Conservation (phyloP, 257 asterid species). For the Striga asiatica region DNA sequence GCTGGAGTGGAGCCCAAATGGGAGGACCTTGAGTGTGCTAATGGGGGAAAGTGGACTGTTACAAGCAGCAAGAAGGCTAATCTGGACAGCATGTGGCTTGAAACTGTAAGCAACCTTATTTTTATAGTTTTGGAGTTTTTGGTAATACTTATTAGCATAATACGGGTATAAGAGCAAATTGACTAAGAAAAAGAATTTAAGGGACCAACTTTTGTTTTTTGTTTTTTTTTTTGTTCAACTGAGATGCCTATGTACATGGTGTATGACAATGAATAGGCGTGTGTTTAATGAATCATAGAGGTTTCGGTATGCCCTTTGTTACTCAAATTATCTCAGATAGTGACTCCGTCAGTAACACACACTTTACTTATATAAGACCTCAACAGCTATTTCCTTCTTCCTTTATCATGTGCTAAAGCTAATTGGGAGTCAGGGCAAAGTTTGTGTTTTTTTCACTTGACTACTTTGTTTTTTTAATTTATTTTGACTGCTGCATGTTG, state of each 20-base stretch:
- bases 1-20: slow-evolving; percentile 93
- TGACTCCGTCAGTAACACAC: not conserved
- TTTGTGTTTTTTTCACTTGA: not conserved
- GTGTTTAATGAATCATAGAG: not conserved
- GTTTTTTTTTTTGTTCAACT: not conserved
- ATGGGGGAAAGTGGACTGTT: slow-evolving; percentile 90
- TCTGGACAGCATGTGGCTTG: slow-evolving; percentile 82
- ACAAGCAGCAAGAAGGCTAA: slow-evolving; percentile 34
- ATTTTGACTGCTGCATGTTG: slow-evolving; percentile 6
- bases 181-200: not conserved
- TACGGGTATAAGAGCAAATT: not conserved
- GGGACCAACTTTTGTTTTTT: not conserved
- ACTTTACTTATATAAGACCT: not conserved
- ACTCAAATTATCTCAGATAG: not conserved
- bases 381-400: not conserved
- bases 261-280: not conserved
- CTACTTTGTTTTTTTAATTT: not conserved
- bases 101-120: slow-evolving; percentile 48
- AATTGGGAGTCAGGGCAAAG: too few species aligned
- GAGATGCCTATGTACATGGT: not conserved
- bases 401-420: too few species aligned
- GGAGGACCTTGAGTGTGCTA: slow-evolving; percentile 98
- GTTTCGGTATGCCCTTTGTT: not conserved
- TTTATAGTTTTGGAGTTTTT: slow-evolving; percentile 1
- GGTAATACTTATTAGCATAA: not conserved